phyloP scores from a whole-genome alignment of 805 yeast genomes.

The Cyberlindnera subsufficiens region DNA sequence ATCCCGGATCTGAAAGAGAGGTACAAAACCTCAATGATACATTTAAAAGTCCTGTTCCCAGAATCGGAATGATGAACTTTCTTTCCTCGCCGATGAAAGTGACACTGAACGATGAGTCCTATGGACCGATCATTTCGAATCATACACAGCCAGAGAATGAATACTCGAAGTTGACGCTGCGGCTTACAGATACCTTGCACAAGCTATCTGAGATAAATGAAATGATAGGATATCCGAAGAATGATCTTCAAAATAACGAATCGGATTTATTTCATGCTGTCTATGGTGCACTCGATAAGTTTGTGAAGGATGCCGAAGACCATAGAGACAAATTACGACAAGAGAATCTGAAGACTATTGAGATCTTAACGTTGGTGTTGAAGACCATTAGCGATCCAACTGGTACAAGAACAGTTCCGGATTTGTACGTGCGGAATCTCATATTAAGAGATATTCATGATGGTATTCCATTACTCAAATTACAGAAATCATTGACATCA shows the following conservation, averaged over 20 bases:
- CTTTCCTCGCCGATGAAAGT: slow-evolving; percentile 23
- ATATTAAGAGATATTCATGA: slow-evolving; percentile 18
- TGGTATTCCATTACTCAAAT: slow-evolving; percentile 28
- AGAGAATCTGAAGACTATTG: slow-evolving; percentile 25
- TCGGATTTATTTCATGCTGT: slow-evolving; percentile 42
- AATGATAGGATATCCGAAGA: slow-evolving; percentile 49
- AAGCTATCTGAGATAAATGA: slow-evolving; percentile 42
- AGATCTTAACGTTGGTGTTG: slow-evolving; percentile 25
- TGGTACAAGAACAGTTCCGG: slow-evolving; percentile 35
- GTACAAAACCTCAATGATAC: neutral
- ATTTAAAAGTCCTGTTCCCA: slow-evolving; percentile 14
- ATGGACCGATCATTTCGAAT: neutral
- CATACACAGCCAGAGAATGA: slow-evolving; percentile 1
- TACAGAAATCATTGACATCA: slow-evolving; percentile 26
- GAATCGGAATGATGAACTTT: slow-evolving; percentile 11
- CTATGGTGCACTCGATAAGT: slow-evolving; percentile 42
- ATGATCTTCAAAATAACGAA: slow-evolving; percentile 44
- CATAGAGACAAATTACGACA: slow-evolving; percentile 28
- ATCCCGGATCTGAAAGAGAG: neutral
- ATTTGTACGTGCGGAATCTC: slow-evolving; percentile 34
- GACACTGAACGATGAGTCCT: slow-evolving; percentile 5
- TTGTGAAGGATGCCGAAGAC: slow-evolving; percentile 29
- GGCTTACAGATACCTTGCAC: slow-evolving; percentile 20
- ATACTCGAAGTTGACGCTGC: slow-evolving; percentile 14
- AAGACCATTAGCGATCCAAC: slow-evolving; percentile 29